Evolutionary conservation across 2,329 filamentous ascomycete genomes (phyloP).

Genomic region (Microcyclospora pomicola): DNA sequence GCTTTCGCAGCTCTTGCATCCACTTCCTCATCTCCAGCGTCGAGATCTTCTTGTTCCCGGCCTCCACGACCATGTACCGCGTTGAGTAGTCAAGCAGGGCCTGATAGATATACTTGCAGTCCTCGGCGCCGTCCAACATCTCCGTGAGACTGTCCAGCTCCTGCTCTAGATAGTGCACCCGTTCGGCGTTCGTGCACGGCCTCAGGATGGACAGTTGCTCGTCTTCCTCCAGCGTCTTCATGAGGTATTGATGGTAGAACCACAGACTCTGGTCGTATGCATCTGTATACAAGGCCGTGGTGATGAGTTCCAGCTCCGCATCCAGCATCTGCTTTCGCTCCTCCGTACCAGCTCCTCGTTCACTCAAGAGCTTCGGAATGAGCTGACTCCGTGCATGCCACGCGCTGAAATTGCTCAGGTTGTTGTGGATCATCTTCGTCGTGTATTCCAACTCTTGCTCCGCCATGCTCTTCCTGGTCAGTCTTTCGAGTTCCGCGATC

Average conservation of each 20-base stretch:
- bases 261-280: conserved; percentile 91
- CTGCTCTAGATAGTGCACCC: conserved; percentile 48
- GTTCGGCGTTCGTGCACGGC: conserved; percentile 46
- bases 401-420: conserved; percentile 90
- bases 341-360: conserved; percentile 50
- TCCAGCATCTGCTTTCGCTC: conserved; percentile 59
- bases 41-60: conserved; percentile 26
- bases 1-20: conserved; percentile 50
- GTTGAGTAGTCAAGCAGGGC: conserved; percentile 63
- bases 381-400: conserved; percentile 87
- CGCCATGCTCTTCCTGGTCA: conserved; percentile 39
- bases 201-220: conserved; percentile 46
- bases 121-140: conserved; percentile 47
- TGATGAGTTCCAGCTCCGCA: conserved; percentile 61
- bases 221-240: conserved; percentile 49
- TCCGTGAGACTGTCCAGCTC: conserved; percentile 67
- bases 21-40: conserved; percentile 33
- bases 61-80: conserved; percentile 39
- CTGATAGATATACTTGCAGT: conserved; percentile 83
- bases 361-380: conserved; percentile 60
- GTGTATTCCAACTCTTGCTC: conserved; percentile 82
- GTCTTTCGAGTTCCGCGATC: conserved; percentile 58
- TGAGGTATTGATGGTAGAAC: conserved; percentile 88
- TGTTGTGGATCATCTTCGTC: conserved; percentile 68
- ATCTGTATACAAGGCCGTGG: conserved; percentile 69